Evolutionary conservation across 2,329 filamentous ascomycete genomes (phyloP).

Genomic region (Colletotrichum sp.): DNA sequence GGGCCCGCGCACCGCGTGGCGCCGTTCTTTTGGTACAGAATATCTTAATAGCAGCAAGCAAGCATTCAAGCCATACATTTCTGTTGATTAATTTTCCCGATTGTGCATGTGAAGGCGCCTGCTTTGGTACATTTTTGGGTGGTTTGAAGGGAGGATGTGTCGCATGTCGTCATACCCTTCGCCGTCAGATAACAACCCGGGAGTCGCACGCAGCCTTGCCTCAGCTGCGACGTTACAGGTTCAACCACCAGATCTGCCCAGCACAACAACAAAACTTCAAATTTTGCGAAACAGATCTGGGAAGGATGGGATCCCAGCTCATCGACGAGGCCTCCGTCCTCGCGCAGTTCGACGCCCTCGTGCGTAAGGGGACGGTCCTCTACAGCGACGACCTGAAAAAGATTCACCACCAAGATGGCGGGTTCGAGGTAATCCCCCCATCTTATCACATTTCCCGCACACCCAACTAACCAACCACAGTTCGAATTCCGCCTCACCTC

Average conservation of each 20-base stretch:
- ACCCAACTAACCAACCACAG: background rate
- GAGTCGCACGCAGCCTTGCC: background rate
- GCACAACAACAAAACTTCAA: no score
- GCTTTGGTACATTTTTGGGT: background rate
- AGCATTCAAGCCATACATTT: background rate
- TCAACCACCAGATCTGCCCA: background rate
- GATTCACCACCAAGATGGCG: background rate
- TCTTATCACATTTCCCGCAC: no score
- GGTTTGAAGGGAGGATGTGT: background rate
- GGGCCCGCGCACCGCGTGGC: background rate
- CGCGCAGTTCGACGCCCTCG: background rate
- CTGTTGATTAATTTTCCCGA: fast-evolving
- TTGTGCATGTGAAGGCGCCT: background rate
- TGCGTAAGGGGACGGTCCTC: background rate
- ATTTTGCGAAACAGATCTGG: no score
- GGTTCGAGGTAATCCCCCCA: slow-evolving; percentile 6
- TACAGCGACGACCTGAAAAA: slow-evolving; percentile 4
- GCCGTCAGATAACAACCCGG: background rate
- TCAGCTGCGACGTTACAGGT: background rate
- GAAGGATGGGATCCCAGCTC: background rate
- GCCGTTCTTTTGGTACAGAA: background rate
- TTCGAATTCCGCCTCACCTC: slow-evolving; percentile 17
- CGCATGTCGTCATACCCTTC: slow-evolving; percentile 6
- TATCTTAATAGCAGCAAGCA: slow-evolving; percentile 5
- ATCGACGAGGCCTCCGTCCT: slow-evolving; percentile 5